Percentiles rank a stretch among this genome's conserved stretches.
phyloP scores from a whole-genome alignment of 2,329 filamentous ascomycete species.

The Lachnellula hyalina region DNA sequence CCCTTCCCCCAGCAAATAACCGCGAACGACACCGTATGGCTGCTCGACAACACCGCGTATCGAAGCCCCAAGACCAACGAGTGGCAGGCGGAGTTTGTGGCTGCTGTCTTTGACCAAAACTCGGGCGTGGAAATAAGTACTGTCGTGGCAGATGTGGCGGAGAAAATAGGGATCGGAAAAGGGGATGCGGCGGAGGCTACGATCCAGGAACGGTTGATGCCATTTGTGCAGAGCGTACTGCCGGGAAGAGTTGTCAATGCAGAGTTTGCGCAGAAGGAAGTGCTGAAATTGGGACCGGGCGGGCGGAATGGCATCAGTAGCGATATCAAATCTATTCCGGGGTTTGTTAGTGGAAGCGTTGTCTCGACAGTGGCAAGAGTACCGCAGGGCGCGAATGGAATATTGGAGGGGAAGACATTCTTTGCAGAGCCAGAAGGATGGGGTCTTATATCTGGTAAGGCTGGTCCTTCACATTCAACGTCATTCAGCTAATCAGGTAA shows the following conservation, averaged over 20 bases:
- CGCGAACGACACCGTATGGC: conserved; percentile 68
- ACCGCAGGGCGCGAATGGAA: conserved; percentile 47
- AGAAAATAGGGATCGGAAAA: conserved; percentile 57
- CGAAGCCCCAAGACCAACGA: conserved; percentile 41
- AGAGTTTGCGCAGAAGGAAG: conserved; percentile 43
- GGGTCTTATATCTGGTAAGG: conserved; percentile 68
- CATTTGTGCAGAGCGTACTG: conserved; percentile 72
- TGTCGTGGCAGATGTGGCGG: conserved; percentile 64
- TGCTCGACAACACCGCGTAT: conserved; percentile 86
- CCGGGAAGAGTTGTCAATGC: conserved; percentile 65
- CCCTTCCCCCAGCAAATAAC: conserved; percentile 57
- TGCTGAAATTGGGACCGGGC: conserved; percentile 61
- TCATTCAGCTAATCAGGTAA: conserved; percentile 14
- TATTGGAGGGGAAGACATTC: conserved; percentile 61
- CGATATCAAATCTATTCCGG: conserved; percentile 51
- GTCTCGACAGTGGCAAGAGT: conserved; percentile 44
- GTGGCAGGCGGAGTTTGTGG: conserved; percentile 81
- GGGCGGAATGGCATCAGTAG: conserved; percentile 67
- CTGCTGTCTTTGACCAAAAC: conserved; percentile 72
- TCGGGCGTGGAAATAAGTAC: conserved; percentile 62
- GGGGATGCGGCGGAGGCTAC: conserved; percentile 54
- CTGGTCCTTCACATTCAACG: background rate
- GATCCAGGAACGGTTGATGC: conserved; percentile 63
- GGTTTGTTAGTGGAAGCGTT: conserved; percentile 41
- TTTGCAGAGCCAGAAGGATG: conserved; percentile 76